These are phyloP conservation scores for Rhododendron williamsianum DNA, from an alignment of 148 eudicot species.

Conservation along the genomic window DNA sequence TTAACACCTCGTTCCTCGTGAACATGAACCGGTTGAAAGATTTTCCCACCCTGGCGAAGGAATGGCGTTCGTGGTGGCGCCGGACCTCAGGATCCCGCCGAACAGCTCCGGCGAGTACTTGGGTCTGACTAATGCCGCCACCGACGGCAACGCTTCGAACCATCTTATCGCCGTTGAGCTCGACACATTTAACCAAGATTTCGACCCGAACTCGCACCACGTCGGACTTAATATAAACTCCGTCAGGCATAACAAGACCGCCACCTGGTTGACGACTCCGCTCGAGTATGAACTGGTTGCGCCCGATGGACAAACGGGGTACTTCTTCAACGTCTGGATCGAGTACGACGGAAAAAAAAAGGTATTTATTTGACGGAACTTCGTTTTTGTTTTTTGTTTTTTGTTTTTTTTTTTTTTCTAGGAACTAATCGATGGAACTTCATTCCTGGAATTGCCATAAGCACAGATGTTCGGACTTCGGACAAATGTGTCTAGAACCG, in stretches of 20 bases:
- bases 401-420: too few species aligned
- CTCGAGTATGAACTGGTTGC: slow-evolving; percentile 41
- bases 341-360: slow-evolving; percentile 32
- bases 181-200: slow-evolving; percentile 48
- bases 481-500: too few species aligned
- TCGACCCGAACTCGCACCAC: slow-evolving; percentile 67
- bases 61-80: slow-evolving; percentile 53
- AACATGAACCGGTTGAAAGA: slow-evolving; percentile 25
- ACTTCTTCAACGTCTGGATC: slow-evolving; percentile 66
- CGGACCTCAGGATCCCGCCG: slow-evolving; percentile 28
- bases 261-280: slow-evolving; percentile 15
- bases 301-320: not conserved
- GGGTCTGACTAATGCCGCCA: slow-evolving; percentile 56
- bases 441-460: too few species aligned
- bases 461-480: too few species aligned
- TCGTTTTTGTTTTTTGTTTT: too few species aligned
- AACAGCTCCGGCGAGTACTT: slow-evolving; percentile 50
- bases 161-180: slow-evolving; percentile 63
- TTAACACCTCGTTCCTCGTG: slow-evolving; percentile 52
- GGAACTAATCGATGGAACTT: too few species aligned
- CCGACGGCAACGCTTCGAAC: slow-evolving; percentile 37
- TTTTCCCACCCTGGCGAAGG: slow-evolving; percentile 50
- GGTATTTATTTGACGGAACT: too few species aligned
- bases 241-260: slow-evolving; percentile 29
- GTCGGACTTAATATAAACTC: slow-evolving; percentile 55